Percentiles rank a stretch among this genome's conserved stretches.
Conservation (phyloP, 305 asterid genomes). For the Plantago coronopus region DNA sequence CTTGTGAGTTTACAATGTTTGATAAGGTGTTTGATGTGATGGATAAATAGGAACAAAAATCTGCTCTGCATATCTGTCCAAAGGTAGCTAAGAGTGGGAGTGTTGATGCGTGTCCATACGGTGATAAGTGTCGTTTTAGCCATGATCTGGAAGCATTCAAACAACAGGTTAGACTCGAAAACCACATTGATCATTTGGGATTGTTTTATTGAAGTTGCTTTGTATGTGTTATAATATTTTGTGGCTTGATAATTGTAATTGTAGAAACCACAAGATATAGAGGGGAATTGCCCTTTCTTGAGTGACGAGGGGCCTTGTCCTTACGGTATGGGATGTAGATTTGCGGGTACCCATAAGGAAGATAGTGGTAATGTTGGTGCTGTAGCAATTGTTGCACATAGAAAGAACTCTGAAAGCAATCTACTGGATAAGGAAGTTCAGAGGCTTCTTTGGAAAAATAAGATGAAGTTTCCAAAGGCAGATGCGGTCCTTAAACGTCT, state of each 20-base stretch:
- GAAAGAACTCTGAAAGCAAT: constrained; percentile 51
- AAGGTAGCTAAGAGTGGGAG: constrained; percentile 71
- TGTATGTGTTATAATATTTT: not conserved
- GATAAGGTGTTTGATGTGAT: not conserved
- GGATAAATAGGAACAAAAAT: constrained; percentile 64
- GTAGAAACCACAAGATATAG: constrained; percentile 88
- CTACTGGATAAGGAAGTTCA: constrained; percentile 72
- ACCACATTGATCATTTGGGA: too few relatives aligned
- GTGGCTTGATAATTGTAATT: constrained; percentile 17
- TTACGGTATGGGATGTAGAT: constrained; percentile 80
- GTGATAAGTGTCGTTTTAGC: constrained; percentile 76
- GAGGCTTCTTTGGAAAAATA: constrained; percentile 91
- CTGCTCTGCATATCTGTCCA: constrained; percentile 68
- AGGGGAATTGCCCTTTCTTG: constrained; percentile 76
- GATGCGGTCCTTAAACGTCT: constrained; percentile 69
- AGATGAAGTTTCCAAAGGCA: constrained; percentile 75
- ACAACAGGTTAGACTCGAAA: constrained; percentile 41
- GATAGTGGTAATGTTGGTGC: constrained; percentile 27
- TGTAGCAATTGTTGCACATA: constrained; percentile 20
- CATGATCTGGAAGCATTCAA: constrained; percentile 82
- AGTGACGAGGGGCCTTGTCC: constrained; percentile 61
- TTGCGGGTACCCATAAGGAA: constrained; percentile 58
- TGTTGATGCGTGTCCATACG: constrained; percentile 54
- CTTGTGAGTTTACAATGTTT: not conserved
- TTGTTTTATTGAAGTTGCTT: not conserved